phyloP scores from a whole-genome alignment of 192 early-diverging fungal species.

The Oehlia diaphana region DNA sequence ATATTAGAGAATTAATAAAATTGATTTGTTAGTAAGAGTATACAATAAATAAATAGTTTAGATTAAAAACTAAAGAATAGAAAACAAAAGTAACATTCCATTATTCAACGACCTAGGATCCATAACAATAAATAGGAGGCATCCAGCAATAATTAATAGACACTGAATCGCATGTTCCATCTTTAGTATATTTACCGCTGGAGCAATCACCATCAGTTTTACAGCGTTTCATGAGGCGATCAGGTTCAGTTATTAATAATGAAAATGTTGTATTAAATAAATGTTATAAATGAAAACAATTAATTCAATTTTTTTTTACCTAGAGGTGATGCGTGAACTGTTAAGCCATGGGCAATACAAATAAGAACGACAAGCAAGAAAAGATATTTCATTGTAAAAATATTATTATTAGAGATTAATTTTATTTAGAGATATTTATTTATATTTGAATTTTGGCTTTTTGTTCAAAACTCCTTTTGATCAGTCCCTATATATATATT shows the following conservation, averaged over 20 bases:
- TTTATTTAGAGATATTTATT: background rate
- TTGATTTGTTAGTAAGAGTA: too few species aligned
- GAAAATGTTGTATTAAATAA: background rate
- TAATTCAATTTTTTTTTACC: background rate
- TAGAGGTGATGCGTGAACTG: background rate
- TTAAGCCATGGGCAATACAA: background rate
- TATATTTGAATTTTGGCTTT: background rate
- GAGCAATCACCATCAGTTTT: background rate
- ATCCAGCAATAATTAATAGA: background rate
- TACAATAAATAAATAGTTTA: too few species aligned
- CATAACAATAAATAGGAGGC: background rate
- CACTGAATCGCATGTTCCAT: background rate
- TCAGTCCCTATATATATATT: background rate
- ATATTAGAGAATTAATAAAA: too few species aligned
- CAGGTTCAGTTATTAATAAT: background rate
- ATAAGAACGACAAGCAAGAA: background rate
- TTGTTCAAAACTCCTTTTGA: background rate
- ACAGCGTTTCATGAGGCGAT: background rate
- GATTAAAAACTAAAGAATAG: too few species aligned
- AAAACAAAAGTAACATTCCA: too few species aligned
- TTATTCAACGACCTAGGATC: background rate
- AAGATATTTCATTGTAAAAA: conserved; percentile 12
- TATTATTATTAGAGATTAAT: background rate
- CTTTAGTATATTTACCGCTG: background rate
- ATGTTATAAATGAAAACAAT: background rate